Base-by-base conservation (phyloP, 345 rosid genomes). In the Brassica incana region DNA sequence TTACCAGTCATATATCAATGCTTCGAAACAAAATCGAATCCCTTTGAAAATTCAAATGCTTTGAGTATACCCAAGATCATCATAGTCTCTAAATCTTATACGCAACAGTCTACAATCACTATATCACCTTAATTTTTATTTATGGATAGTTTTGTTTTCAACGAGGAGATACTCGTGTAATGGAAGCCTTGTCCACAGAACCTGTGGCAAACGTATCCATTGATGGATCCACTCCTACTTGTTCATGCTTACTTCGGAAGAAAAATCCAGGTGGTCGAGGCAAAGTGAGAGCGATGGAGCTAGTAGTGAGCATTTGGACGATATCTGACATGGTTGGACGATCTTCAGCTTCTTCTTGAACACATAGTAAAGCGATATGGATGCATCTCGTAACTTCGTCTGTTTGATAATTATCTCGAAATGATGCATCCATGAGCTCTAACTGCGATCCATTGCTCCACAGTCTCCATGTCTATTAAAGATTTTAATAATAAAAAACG, bases 311-410 rank as follows among this genome's bases (percentile, higher is more conserved):
- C 85, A 80, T 77, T 0, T 84, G 81, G 29, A 81, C 71, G 9
- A 83, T 40, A 0, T 48, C 43, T 63, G 82, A 72, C 87, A 88
- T 84, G 10, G 87, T 74, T 6, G 89, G 91, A 32, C 83, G 84
- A 3, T 40, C 63, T 10, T 67, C 72, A 67, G 35, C 72, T 25
- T 67, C 72, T 67, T 43, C 72, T 32, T 54, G 43, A 50, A 70
- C 72, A 43, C 72, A 67, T 2, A 67, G 56, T 43, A 33, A 15
- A 35, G 50, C 71, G 1, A 67, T 65, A 15, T 65, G 45, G 25
- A 65, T 65, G 25, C 45, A 65, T 15, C 45, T 65, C 0, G 45
- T 33, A 5, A 67, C 38, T 8, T 67, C 72, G 6, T 20, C 12
- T 43, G 11, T 6, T 67, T 67, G 20, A 43, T 43, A 40, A 1